Evolutionary conservation across 768 basidiomycete species (phyloP), one percentile per base, ranked within the genome.

Genomic region (Pleurotus tuoliensis): DNA sequence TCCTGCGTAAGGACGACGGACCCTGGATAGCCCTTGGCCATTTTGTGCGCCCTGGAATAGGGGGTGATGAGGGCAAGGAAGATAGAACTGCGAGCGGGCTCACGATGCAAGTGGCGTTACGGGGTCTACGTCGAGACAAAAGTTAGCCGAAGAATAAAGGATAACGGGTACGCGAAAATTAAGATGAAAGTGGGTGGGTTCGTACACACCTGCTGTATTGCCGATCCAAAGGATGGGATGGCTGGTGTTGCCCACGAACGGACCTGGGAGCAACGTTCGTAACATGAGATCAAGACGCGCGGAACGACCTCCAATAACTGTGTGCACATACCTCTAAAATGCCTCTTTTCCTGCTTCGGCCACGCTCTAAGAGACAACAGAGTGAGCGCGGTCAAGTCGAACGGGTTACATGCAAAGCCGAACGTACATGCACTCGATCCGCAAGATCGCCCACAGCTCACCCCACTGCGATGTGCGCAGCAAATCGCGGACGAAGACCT

Each of bases 1-100:
- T 76, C 71, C 55, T 77, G 75, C 5, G 73, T 76, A n/a, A 78
- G 61, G 11, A 78, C 73, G 9, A 74, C 71, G 2, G 76, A 72
- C n/a, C 62, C 64, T 1, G 64, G 58, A 62, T 76, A 78, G 7
- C 69, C 69, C 49, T 63, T 58, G 0, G 73, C 71, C 59, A 69
- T 75, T 41, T 74, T 73, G 59, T 71, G 70, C 3, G 76, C 76
- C 5, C 77, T 79, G 57, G 3, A 51, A 50, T 30, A 30, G 27
- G 27, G 27, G 48, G n/a, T 49, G 15, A 6, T 56, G n/a, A 16
- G 9, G 44, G 43, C 56, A 1, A 47, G 15, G 6, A 12, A 8
- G n/a, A 30, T 4, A 25, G 15, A 16, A 34, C 12, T 25, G 37
- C 16, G 22, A 40, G 45, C 13, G 15, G 3, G 39, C 52, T 7